A percentile compares a stretch with the other conserved stretches of the same genome.
phyloP scores from a whole-genome alignment of 192 early-diverging fungal genomes.

The Entomortierella beljakovae region DNA sequence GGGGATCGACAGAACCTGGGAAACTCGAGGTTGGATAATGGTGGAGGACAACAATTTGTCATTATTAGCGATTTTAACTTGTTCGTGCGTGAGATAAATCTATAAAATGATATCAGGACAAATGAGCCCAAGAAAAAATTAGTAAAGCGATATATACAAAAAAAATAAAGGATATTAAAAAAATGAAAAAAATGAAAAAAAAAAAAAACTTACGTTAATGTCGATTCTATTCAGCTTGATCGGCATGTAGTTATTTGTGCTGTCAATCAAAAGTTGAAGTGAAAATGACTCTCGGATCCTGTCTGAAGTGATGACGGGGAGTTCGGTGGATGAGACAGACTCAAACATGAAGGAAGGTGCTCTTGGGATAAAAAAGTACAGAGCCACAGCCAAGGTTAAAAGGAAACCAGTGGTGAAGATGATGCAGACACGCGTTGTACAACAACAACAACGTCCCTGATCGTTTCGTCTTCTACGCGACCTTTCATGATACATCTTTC shows the following conservation, averaged over 20 bases:
- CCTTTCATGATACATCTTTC: neutral
- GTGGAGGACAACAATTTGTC: slow-evolving; percentile 1
- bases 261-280: slow-evolving; percentile 35
- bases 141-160: neutral
- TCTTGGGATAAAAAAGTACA: slow-evolving; percentile 39
- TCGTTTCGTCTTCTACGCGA: neutral
- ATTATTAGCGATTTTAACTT: slow-evolving; percentile 29
- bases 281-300: slow-evolving; percentile 28
- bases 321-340: slow-evolving; percentile 6
- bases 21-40: slow-evolving; percentile 18
- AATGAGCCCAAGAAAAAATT: neutral
- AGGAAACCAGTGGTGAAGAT: slow-evolving; percentile 12
- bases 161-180: neutral
- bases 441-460: slow-evolving; percentile 26
- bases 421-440: slow-evolving; percentile 13
- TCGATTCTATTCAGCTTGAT: slow-evolving; percentile 18
- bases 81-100: slow-evolving; percentile 4
- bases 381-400: slow-evolving; percentile 12
- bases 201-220: slow-evolving; percentile 14
- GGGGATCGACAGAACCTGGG: slow-evolving; percentile 19
- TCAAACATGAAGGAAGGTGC: slow-evolving; percentile 26
- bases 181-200: neutral
- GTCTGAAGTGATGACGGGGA: neutral
- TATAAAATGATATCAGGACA: neutral
- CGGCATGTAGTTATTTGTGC: slow-evolving; percentile 33